phyloP scores from a whole-genome alignment of 2,329 filamentous ascomycete genomes.

The Alternaria triticimaculans region DNA sequence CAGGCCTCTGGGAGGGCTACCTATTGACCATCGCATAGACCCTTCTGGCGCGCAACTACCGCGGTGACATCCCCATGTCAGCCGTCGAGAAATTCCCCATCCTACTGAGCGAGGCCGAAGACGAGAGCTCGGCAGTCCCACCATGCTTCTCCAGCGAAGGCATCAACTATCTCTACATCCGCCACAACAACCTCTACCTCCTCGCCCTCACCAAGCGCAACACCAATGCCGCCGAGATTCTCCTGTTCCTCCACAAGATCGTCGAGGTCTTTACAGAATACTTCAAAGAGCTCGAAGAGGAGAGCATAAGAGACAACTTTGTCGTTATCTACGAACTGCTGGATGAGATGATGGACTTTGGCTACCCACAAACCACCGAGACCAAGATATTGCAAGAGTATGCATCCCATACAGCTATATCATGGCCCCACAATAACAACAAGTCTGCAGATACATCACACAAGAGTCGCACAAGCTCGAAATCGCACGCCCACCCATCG shows the following conservation, averaged over 20 bases:
- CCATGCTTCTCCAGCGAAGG: slow-evolving; percentile 98
- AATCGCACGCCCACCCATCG: slow-evolving; percentile 92
- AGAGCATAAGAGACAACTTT: slow-evolving; percentile 98
- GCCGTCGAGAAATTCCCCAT: slow-evolving; percentile 98
- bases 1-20: slow-evolving; percentile 32
- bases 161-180: slow-evolving; percentile 99
- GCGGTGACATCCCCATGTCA: slow-evolving; percentile 98
- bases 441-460: slow-evolving; percentile 76
- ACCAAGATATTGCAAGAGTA: slow-evolving; percentile 96
- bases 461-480: slow-evolving; percentile 99
- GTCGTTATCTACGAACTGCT: slow-evolving; percentile 98
- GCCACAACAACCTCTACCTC: slow-evolving; percentile 98
- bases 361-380: slow-evolving; percentile 97
- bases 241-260: slow-evolving; percentile 96
- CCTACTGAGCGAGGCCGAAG: slow-evolving; percentile 96
- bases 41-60: slow-evolving; percentile 96
- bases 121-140: slow-evolving; percentile 96
- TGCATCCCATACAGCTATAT: slow-evolving; percentile 10
- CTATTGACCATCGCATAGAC: slow-evolving; percentile 66
- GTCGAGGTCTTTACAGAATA: slow-evolving; percentile 99
- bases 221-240: slow-evolving; percentile 97
- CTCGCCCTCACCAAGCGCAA: slow-evolving; percentile 98
- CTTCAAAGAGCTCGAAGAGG: slow-evolving; percentile 98
- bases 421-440: not conserved
- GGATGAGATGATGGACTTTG: slow-evolving; percentile 99